Conservation (phyloP, 2,329 filamentous ascomycete species). For the Fusarium scirpi region DNA sequence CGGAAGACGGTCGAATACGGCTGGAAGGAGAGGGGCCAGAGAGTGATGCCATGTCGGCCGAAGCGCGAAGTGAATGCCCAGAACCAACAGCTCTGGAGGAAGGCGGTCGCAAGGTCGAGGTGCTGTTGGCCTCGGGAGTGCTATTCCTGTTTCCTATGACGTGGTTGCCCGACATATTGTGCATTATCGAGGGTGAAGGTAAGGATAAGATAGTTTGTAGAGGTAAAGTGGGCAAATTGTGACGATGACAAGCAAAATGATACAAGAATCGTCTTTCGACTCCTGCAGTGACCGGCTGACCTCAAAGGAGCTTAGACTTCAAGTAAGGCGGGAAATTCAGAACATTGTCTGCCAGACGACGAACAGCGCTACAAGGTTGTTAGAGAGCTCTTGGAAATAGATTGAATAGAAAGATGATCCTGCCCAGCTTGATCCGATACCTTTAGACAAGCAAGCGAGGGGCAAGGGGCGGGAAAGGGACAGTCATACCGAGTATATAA, state of each 20-base stretch:
- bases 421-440: conserved; percentile 25
- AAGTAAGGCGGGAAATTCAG: conserved; percentile 48
- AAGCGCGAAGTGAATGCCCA: conserved; percentile 89
- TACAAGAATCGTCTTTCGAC: conserved; percentile 54
- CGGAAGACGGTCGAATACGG: conserved; percentile 92
- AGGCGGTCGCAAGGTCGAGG: conserved; percentile 84
- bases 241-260: conserved; percentile 36
- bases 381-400: conserved; percentile 25
- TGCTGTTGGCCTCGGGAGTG: conserved; percentile 89
- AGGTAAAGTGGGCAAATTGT: conserved; percentile 35
- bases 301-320: conserved; percentile 73
- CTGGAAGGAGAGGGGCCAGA: conserved; percentile 73
- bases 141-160: conserved; percentile 91
- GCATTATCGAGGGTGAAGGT: conserved; percentile 54
- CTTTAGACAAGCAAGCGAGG: conserved; percentile 30
- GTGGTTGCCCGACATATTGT: conserved; percentile 76
- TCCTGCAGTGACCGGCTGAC: conserved; percentile 88
- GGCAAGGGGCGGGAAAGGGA: conserved; percentile 8
- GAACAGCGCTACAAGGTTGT: conserved; percentile 41
- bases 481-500: conserved; percentile 46
- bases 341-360: conserved; percentile 51
- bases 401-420: conserved; percentile 1
- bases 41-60: conserved; percentile 93
- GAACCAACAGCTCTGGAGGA: conserved; percentile 81
- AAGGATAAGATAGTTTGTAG: conserved; percentile 23